Conservation (phyloP, 1,139 yeast genomes). For the Kodamaea derodonti region DNA sequence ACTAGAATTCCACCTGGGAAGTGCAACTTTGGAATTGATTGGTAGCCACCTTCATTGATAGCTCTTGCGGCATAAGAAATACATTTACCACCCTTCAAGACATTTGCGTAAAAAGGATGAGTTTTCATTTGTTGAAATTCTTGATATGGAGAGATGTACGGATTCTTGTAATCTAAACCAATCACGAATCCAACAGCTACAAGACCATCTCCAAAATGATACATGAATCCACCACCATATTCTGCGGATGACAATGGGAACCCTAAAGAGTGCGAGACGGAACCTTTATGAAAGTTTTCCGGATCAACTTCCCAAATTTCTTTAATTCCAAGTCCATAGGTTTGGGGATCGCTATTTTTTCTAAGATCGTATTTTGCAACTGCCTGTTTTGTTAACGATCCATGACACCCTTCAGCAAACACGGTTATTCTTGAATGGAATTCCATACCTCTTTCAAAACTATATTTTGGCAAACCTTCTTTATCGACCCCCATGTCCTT, state of each 20-base stretch:
- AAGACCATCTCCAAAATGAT: conserved; percentile 90
- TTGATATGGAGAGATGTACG: conserved; percentile 90
- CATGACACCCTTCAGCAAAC: conserved; percentile 96
- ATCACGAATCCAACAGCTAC: conserved; percentile 88
- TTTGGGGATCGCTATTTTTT: conserved; percentile 67
- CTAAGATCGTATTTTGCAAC: conserved; percentile 68
- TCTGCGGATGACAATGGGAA: conserved; percentile 71
- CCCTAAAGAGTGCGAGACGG: conserved; percentile 85
- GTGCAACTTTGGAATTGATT: conserved; percentile 79
- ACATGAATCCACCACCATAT: conserved; percentile 96
- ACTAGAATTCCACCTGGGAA: conserved; percentile 96
- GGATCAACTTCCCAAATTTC: conserved; percentile 97
- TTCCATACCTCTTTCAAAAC: conserved; percentile 94
- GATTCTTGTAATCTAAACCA: conserved; percentile 90
- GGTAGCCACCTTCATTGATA: conserved; percentile 92
- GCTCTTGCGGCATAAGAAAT: conserved; percentile 94
- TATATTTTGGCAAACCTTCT: conserved; percentile 69
- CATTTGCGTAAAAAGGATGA: conserved; percentile 79
- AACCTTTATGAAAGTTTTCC: conserved; percentile 75
- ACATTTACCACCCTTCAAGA: conserved; percentile 85
- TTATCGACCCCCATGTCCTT: conserved; percentile 83
- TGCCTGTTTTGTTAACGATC: conserved; percentile 78
- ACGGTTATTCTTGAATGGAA: conserved; percentile 86
- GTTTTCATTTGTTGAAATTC: conserved; percentile 93
- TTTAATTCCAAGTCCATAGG: conserved; percentile 91